A percentile compares a stretch with the other conserved stretches of the same genome.
These are phyloP conservation scores for Anthracocystis panici-leucophaei DNA, from an alignment of 1,284 basidiomycete species.

Conservation along the genomic window DNA sequence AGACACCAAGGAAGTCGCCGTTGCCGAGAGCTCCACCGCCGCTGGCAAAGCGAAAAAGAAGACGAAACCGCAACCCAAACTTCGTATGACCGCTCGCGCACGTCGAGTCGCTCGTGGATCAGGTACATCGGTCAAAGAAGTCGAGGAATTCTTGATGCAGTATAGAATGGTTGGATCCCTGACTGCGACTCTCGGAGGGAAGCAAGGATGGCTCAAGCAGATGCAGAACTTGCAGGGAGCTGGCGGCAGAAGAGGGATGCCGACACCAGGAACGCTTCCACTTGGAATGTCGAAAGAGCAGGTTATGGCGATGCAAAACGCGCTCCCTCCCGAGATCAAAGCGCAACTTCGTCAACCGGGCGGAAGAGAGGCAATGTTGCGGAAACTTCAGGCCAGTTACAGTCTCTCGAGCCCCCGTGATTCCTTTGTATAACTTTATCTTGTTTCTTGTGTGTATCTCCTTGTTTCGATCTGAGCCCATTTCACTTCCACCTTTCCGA, in stretches of 20 bases:
- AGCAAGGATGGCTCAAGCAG: constrained; percentile 76
- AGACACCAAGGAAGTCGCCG: constrained; percentile 31
- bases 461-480: too few relatives aligned
- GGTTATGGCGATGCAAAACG: constrained; percentile 66
- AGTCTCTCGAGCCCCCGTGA: too few relatives aligned
- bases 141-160: constrained; percentile 88
- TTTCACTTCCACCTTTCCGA: too few relatives aligned
- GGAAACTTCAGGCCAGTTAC: constrained; percentile 61
- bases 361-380: constrained; percentile 62
- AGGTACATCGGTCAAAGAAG: constrained; percentile 95
- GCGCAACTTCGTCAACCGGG: constrained; percentile 68
- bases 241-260: constrained; percentile 55
- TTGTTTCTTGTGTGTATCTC: too few relatives aligned
- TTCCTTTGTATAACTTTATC: too few relatives aligned
- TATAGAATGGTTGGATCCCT: constrained; percentile 60
- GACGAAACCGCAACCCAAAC: constrained; percentile 52
- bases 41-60: constrained; percentile 51
- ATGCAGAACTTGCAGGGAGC: constrained; percentile 61
- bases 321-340: constrained; percentile 67
- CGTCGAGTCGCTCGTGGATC: constrained; percentile 90
- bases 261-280: constrained; percentile 57
- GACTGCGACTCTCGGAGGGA: constrained; percentile 96
- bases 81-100: constrained; percentile 66
- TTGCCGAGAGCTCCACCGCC: constrained; percentile 39
- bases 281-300: constrained; percentile 67